phyloP scores from a whole-genome alignment of 257 asterid species.

The Gentiana straminea region DNA sequence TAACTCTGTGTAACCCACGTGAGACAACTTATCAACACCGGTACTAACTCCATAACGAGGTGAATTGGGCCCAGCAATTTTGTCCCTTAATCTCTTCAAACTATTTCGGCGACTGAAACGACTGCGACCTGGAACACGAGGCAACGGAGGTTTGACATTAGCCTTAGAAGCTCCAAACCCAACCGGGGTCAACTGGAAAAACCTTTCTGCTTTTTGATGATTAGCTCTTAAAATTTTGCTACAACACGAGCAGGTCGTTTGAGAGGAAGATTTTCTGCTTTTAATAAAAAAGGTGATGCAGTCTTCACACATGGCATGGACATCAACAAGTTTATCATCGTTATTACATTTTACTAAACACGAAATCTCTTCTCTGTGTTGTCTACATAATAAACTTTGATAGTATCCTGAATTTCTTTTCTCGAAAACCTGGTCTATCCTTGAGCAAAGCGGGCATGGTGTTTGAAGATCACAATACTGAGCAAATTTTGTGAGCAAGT shows the following conservation, averaged over 20 bases:
- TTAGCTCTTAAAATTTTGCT: conserved; percentile 37
- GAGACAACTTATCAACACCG: conserved; percentile 29
- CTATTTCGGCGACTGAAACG: conserved; percentile 67
- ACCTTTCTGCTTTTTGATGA: conserved; percentile 41
- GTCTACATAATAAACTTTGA: conserved; percentile 36
- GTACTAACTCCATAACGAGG: conserved; percentile 16
- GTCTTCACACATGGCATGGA: conserved; percentile 57
- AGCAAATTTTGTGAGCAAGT: conserved; percentile 51
- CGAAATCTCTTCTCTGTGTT: conserved; percentile 67
- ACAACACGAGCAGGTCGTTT: conserved; percentile 62
- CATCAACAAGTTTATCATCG: conserved; percentile 52
- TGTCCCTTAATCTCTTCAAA: conserved; percentile 63
- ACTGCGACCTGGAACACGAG: conserved; percentile 56
- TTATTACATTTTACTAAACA: conserved; percentile 44
- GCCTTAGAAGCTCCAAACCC: conserved; percentile 72
- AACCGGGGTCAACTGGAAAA: conserved; percentile 34
- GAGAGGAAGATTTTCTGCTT: conserved; percentile 22
- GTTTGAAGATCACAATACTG: conserved; percentile 41
- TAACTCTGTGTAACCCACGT: conserved; percentile 59
- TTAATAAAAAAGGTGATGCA: conserved; percentile 39
- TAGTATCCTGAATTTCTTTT: conserved; percentile 30
- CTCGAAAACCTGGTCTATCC: conserved; percentile 37
- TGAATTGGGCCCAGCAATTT: conserved; percentile 27
- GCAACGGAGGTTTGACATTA: conserved; percentile 67
- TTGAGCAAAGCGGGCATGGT: conserved; percentile 72